Evolutionary conservation across 441 rosid genomes (phyloP).

Genomic region (Populus hybrid): DNA sequence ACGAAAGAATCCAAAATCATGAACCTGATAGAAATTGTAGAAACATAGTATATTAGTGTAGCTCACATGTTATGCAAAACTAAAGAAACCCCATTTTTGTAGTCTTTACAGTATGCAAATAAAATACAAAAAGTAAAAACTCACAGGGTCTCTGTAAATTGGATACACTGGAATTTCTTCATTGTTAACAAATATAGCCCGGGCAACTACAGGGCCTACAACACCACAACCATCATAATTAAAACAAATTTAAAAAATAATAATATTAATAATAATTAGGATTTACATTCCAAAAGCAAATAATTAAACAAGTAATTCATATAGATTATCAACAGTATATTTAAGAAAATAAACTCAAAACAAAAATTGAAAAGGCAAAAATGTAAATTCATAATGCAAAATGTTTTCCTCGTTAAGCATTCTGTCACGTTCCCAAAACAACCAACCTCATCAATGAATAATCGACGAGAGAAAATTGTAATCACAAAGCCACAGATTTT

Average conservation of each 20-base stretch:
- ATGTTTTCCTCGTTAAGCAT: no score
- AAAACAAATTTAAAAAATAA: no score
- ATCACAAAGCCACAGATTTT: not conserved
- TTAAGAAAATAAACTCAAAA: no score
- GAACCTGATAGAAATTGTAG: slow-evolving; percentile 53
- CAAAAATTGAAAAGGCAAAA: no score
- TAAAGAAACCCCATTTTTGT: not conserved
- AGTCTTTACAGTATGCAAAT: not conserved
- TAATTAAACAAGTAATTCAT: no score
- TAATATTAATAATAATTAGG: no score
- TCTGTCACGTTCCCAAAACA: no score
- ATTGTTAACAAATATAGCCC: slow-evolving; percentile 89
- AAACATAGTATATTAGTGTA: no score
- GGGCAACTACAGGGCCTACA: slow-evolving; percentile 95
- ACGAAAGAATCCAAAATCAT: slow-evolving; percentile 98
- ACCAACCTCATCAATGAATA: not conserved
- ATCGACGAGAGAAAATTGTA: not conserved
- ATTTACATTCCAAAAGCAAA: no score
- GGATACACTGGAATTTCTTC: slow-evolving; percentile 89
- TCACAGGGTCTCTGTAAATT: slow-evolving; percentile 87
- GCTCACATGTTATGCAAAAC: no score
- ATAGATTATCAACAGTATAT: no score
- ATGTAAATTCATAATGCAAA: no score
- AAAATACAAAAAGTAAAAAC: slow-evolving; percentile 17
- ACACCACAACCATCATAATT: not conserved